These are phyloP conservation scores for Ogataea allantospora DNA, from an alignment of 805 yeast genomes.

Conservation along the genomic window DNA sequence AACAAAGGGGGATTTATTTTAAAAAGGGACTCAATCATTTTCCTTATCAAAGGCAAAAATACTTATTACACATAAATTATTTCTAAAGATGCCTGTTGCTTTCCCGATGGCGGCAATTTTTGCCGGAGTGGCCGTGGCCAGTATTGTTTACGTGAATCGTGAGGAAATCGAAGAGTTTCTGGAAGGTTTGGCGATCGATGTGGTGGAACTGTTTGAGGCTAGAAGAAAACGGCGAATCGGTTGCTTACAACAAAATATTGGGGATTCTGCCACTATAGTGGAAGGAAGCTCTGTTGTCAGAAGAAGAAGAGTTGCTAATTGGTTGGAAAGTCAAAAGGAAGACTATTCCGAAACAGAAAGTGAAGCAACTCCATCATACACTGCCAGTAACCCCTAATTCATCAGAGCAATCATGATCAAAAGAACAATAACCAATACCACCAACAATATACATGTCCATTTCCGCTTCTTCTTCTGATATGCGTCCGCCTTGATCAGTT, in stretches of 20 bases:
- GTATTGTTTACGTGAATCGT: conserved; percentile 22
- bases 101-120: conserved; percentile 21
- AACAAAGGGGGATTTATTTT: background rate
- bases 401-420: conserved; percentile 57
- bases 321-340: conserved; percentile 9
- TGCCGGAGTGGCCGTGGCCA: conserved; percentile 28
- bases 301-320: conserved; percentile 5
- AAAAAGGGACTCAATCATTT: conserved; percentile 4
- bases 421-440: conserved; percentile 56
- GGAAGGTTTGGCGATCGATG: conserved; percentile 22
- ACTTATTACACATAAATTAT: background rate
- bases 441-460: conserved; percentile 69
- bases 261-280: conserved; percentile 4
- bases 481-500: conserved; percentile 69
- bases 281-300: background rate
- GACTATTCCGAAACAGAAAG: conserved; percentile 7
- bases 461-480: conserved; percentile 68
- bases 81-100: conserved; percentile 4
- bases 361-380: conserved; percentile 7
- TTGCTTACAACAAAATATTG: background rate
- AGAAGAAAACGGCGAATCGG: conserved; percentile 14
- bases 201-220: conserved; percentile 16
- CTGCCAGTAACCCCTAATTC: conserved; percentile 30
- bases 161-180: conserved; percentile 29
- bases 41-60: conserved; percentile 7